Percentiles rank a stretch among this genome's conserved stretches.
Conservation (phyloP, 352 stramenopile species). For the Peronospora destructor region DNA sequence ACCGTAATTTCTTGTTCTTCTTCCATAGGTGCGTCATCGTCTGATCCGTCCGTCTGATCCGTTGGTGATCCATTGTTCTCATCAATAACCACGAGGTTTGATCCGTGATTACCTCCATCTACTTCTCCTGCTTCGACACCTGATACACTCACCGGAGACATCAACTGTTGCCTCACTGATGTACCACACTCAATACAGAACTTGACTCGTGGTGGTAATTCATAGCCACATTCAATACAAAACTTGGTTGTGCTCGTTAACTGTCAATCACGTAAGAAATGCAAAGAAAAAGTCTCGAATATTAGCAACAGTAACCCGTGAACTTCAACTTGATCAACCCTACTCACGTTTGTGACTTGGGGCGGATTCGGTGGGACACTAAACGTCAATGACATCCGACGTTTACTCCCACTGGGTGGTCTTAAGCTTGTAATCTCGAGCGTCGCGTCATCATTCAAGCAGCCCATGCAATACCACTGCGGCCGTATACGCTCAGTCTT, state of each 20-base stretch:
- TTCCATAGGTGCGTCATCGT: slow-evolving; percentile 41
- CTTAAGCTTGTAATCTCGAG: slow-evolving; percentile 58
- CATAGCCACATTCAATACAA: slow-evolving; percentile 80
- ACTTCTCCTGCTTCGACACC: slow-evolving; percentile 12
- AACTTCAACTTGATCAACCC: slow-evolving; percentile 17
- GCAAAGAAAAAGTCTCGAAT: slow-evolving; percentile 5
- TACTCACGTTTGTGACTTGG: slow-evolving; percentile 45
- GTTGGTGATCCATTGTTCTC: slow-evolving; percentile 57
- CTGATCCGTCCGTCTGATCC: slow-evolving; percentile 46
- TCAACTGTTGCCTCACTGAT: slow-evolving; percentile 42
- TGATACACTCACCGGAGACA: slow-evolving; percentile 42
- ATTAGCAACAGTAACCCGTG: too few species aligned
- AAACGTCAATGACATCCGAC: slow-evolving; percentile 47
- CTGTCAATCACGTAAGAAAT: slow-evolving; percentile 22
- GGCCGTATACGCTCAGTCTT: slow-evolving; percentile 44
- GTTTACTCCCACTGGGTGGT: slow-evolving; percentile 39
- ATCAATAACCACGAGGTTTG: slow-evolving; percentile 61
- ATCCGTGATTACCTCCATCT: slow-evolving; percentile 33
- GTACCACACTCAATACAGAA: slow-evolving; percentile 85
- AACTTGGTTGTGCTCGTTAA: slow-evolving; percentile 66
- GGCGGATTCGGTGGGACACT: slow-evolving; percentile 22
- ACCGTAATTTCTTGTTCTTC: slow-evolving; percentile 32
- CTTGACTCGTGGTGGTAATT: slow-evolving; percentile 68
- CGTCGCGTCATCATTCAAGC: slow-evolving; percentile 56
- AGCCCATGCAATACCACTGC: slow-evolving; percentile 76